Evolutionary conservation across 2,329 filamentous ascomycete species (phyloP), one percentile per base, ranked within the genome.

Genomic region (Stemphylium vesicarium): DNA sequence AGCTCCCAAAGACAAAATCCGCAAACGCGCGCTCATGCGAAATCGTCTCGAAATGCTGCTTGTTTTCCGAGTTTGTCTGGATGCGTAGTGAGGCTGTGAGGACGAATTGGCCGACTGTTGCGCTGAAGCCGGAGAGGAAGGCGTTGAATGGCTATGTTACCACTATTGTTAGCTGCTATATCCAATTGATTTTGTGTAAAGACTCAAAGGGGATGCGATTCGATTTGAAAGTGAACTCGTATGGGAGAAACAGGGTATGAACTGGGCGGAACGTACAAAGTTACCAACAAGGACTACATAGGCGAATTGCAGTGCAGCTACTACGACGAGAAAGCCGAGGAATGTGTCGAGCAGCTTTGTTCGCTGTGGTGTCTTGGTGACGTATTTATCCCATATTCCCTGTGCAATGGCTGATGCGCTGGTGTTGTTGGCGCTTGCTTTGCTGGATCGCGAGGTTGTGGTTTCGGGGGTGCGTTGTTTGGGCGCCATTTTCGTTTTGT

Each of bases 21-120:
- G 95, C 93, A 77, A 99, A 99, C 35, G 95, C 94, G 76, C 91
- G 86, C 79, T 96, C 92, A 65, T 90, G 88, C 51, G 90, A 94
- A 59, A 93, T 86, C 44, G 81, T 82, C 55, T 85, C 84, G 72
- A 95, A 95, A 52, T 95, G 90, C 56, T 78, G 79, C 80, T 90
- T 89, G 80, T 96, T 94, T 73, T 89, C 85, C 66, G 86, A 82
- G 74, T 91, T 93, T 43, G 93, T 97, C 79, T 99, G 95, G 77
- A 98, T 96, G 61, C 95, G 88, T 68, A 99, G 81, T 80, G 72
- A 88, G 82, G 92, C 91, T 45, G 95, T 97, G 66, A 99, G 86
- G 60, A 99, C 95, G 76, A 99, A 99, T 76, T 99, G 95, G 59
- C 95, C 95, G 60, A 99, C 94, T 1, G 94, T 95, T 13, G 94